Percentiles rank a stretch among this genome's conserved stretches.
phyloP scores from a whole-genome alignment of 2,329 filamentous ascomycete genomes.

The Ramularia collo-cygni region DNA sequence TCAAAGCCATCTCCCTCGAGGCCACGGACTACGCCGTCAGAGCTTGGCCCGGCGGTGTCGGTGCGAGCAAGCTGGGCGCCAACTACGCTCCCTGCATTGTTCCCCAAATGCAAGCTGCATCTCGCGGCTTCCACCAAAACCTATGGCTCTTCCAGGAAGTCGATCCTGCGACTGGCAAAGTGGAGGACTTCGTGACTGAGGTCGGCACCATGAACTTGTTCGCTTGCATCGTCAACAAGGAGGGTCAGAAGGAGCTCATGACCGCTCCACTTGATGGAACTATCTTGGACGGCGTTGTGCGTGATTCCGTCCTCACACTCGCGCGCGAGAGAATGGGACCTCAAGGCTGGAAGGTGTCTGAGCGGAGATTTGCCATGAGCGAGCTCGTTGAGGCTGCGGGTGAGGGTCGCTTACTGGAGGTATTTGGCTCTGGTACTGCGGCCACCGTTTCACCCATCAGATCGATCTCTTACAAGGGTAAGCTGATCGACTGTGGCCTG shows the following conservation, averaged over 20 bases:
- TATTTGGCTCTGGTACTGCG: slow-evolving; percentile 89
- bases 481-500: slow-evolving; percentile 68
- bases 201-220: slow-evolving; percentile 99
- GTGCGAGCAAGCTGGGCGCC: slow-evolving; percentile 95
- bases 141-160: slow-evolving; percentile 87
- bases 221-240: slow-evolving; percentile 76
- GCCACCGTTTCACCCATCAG: slow-evolving; percentile 89
- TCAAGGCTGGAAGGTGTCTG: slow-evolving; percentile 79
- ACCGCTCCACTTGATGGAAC: slow-evolving; percentile 96
- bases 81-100: slow-evolving; percentile 99
- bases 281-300: slow-evolving; percentile 88
- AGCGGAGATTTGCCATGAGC: slow-evolving; percentile 88
- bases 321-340: slow-evolving; percentile 76
- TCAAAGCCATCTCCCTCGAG: slow-evolving; percentile 94
- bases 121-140: slow-evolving; percentile 93
- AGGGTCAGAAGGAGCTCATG: slow-evolving; percentile 82
- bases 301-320: slow-evolving; percentile 82
- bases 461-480: slow-evolving; percentile 80
- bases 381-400: slow-evolving; percentile 73
- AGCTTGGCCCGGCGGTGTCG: slow-evolving; percentile 95
- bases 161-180: slow-evolving; percentile 25
- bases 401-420: slow-evolving; percentile 83
- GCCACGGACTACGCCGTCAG: slow-evolving; percentile 86
- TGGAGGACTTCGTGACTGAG: slow-evolving; percentile 88
- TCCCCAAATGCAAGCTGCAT: slow-evolving; percentile 88